A percentile compares a stretch with the other conserved stretches of the same genome.
Evolutionary conservation across 495 filamentous ascomycete genomes (phyloP).

Genomic region (Daldinia bambusicola): DNA sequence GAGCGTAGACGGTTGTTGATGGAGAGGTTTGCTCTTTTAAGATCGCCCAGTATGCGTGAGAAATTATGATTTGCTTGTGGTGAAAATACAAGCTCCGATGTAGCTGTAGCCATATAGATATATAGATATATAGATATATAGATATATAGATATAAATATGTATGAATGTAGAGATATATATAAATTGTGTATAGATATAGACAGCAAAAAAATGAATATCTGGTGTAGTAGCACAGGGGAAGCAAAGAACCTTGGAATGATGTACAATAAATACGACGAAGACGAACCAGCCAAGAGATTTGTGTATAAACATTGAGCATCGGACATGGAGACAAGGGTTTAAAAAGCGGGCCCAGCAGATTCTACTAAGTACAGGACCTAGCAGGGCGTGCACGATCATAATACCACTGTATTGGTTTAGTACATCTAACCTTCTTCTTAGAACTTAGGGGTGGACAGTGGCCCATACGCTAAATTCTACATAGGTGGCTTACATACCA

Average conservation of each 20-base stretch:
- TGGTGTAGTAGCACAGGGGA: too few species aligned
- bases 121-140: not conserved
- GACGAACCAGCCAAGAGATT: not conserved
- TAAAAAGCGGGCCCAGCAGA: not conserved
- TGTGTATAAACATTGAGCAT: not conserved
- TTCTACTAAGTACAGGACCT: too few species aligned
- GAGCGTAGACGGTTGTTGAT: slow-evolving; percentile 81
- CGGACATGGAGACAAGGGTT: not conserved
- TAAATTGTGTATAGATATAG: not conserved
- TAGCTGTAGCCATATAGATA: slow-evolving; percentile 34
- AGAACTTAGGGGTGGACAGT: too few species aligned
- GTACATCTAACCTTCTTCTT: too few species aligned
- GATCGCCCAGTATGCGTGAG: slow-evolving; percentile 62
- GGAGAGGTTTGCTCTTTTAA: slow-evolving; percentile 79
- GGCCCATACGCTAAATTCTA: too few species aligned
- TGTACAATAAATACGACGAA: not conserved
- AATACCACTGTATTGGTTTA: too few species aligned
- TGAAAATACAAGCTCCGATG: slow-evolving; percentile 61
- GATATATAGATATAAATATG: not conserved
- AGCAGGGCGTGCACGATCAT: too few species aligned
- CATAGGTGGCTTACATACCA: too few species aligned
- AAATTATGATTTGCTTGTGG: slow-evolving; percentile 64
- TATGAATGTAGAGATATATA: too few species aligned
- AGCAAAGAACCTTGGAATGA: too few species aligned
- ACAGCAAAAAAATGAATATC: not conserved